A percentile compares a stretch with the other conserved stretches of the same genome.
These are phyloP conservation scores for Saccharomyces jurei DNA, from an alignment of 805 yeast species.

Conservation along the genomic window DNA sequence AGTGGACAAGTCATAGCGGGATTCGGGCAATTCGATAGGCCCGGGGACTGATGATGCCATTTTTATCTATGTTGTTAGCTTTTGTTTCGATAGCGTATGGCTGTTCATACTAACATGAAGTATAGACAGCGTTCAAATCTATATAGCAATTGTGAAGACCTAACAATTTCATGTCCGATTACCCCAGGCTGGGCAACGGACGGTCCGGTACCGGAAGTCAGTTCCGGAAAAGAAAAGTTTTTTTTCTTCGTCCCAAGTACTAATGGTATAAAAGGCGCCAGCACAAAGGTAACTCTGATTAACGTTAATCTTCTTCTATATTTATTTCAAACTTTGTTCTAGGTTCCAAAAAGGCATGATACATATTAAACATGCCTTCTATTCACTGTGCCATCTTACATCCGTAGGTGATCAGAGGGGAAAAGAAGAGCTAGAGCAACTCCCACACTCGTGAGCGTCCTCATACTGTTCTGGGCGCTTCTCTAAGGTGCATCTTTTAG, in stretches of 20 bases:
- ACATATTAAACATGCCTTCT: slow-evolving; percentile 29
- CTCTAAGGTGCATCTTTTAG: slow-evolving; percentile 8
- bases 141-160: background rate
- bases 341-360: slow-evolving; percentile 17
- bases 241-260: background rate
- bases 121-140: background rate
- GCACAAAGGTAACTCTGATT: background rate
- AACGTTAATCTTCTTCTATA: background rate
- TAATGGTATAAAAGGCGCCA: background rate
- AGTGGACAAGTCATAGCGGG: slow-evolving; percentile 69
- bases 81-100: background rate
- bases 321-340: background rate
- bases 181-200: background rate
- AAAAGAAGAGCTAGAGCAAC: slow-evolving; percentile 32
- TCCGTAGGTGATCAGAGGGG: slow-evolving; percentile 34
- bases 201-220: background rate
- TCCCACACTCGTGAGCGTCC: slow-evolving; percentile 28
- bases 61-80: background rate
- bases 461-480: slow-evolving; percentile 28
- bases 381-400: slow-evolving; percentile 32
- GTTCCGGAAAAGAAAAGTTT: background rate
- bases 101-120: background rate
- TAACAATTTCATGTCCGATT: background rate
- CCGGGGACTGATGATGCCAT: slow-evolving; percentile 93
- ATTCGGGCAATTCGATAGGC: slow-evolving; percentile 67